Evolutionary conservation across 1,139 yeast genomes (phyloP), one percentile per base, ranked within the genome.

Genomic region (Candida frijolesensis): DNA sequence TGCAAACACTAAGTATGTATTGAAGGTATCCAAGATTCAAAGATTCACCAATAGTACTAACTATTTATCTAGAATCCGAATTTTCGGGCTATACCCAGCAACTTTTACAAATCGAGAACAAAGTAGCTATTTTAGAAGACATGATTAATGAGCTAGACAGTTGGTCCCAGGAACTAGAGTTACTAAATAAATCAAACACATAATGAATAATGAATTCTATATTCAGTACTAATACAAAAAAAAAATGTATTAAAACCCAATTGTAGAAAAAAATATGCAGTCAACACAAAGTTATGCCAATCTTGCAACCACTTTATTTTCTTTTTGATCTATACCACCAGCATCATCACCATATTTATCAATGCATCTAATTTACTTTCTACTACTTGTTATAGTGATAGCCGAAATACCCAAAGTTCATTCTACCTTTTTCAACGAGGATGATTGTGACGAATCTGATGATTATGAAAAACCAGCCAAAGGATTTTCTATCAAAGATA

Each of bases 71-170:
- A 67, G 74, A 69, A 49, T 55, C 58, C 2, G 78, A 74, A 51
- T 70, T 76, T 48, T 57, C 61, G 22, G 52, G 57, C 2, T 66
- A 71, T 49, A 53, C 61, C 3, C 48, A 55, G 25, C 65, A 71
- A 30, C 57, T 85, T 25, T 71, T 67, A 15, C 62, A 62, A 1
- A 67, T 84, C 3, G 90, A 83, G 48, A 46, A 59, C 1, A 75
- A 77, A 46, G 76, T 83, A 1, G 70, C 65, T 11, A 68, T 71
- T 39, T 61, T 87, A 48, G 82, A 79, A 46, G 60, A 59, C 0
- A 59, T 86, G 4, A 74, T 79, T 1, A 60, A 65, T 6, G 91
- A 87, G 56, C 63, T 87, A 47, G 88, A 84, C 52, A 73, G 70
- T 49, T 86, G 87, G 84, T 74, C 87, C 1, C 65, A 69, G 25